phyloP scores from a whole-genome alignment of 2,329 filamentous ascomycete species.

The Calonectria ilicicola region DNA sequence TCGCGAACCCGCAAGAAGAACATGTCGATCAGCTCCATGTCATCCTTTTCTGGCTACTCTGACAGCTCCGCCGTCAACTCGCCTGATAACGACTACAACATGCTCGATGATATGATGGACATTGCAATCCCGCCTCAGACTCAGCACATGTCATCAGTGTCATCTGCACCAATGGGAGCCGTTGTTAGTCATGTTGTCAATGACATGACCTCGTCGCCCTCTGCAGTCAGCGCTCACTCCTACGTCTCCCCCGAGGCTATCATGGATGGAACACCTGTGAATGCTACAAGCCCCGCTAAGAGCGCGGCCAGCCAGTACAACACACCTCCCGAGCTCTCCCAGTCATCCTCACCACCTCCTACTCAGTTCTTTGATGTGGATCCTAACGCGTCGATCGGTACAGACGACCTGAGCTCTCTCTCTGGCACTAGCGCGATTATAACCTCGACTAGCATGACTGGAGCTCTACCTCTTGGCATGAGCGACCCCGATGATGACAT shows the following conservation, averaged over 20 bases:
- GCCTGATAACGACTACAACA: slow-evolving; percentile 60
- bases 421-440: slow-evolving; percentile 47
- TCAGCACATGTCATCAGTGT: slow-evolving; percentile 52
- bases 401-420: slow-evolving; percentile 47
- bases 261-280: slow-evolving; percentile 51
- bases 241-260: slow-evolving; percentile 63
- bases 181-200: slow-evolving; percentile 48
- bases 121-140: slow-evolving; percentile 48
- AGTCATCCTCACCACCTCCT: slow-evolving; percentile 68
- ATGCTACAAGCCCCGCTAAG: slow-evolving; percentile 62
- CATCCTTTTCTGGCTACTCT: slow-evolving; percentile 68
- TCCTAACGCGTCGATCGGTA: slow-evolving; percentile 48
- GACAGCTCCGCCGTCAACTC: slow-evolving; percentile 68
- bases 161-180: slow-evolving; percentile 59
- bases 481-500: slow-evolving; percentile 59
- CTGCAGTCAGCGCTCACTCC: slow-evolving; percentile 49
- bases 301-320: slow-evolving; percentile 65
- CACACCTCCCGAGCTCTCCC: slow-evolving; percentile 71
- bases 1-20: slow-evolving; percentile 68
- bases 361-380: slow-evolving; percentile 62
- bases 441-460: slow-evolving; percentile 48
- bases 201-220: slow-evolving; percentile 55
- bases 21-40: slow-evolving; percentile 59
- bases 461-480: slow-evolving; percentile 48
- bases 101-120: slow-evolving; percentile 63